A percentile compares a stretch with the other conserved stretches of the same genome.
Conservation (phyloP, 805 yeast species). For the Candida maltosa region DNA sequence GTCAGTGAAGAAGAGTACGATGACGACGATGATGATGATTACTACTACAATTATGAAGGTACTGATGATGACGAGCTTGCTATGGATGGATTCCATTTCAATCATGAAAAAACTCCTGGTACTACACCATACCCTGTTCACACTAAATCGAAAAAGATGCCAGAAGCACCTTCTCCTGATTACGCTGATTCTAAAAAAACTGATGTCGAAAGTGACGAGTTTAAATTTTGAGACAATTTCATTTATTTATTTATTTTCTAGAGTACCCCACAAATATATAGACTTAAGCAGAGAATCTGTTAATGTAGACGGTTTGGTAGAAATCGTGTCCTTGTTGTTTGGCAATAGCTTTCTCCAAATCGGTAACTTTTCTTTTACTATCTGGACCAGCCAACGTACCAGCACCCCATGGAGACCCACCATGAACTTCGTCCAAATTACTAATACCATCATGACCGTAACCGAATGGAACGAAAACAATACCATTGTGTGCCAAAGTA, state of each 20-base stretch:
- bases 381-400: slow-evolving; percentile 75
- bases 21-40: not conserved
- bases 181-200: too few species aligned
- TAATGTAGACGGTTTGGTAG: slow-evolving; percentile 21
- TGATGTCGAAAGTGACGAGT: too few species aligned
- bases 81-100: slow-evolving; percentile 2
- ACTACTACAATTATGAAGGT: not conserved
- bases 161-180: too few species aligned
- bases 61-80: slow-evolving; percentile 2
- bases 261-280: too few species aligned
- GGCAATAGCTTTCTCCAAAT: slow-evolving; percentile 62
- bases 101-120: too few species aligned
- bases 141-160: too few species aligned
- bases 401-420: slow-evolving; percentile 86
- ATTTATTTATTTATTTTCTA: too few species aligned
- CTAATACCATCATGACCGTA: slow-evolving; percentile 51
- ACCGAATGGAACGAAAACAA: slow-evolving; percentile 78
- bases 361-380: slow-evolving; percentile 68
- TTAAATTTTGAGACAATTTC: too few species aligned
- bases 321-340: slow-evolving; percentile 66
- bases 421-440: slow-evolving; percentile 64
- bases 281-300: too few species aligned
- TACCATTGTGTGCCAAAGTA: slow-evolving; percentile 73
- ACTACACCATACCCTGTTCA: too few species aligned
- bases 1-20: slow-evolving; percentile 3